phyloP scores from a whole-genome alignment of 2,329 filamentous ascomycete genomes.

The Didymella lethalis region DNA sequence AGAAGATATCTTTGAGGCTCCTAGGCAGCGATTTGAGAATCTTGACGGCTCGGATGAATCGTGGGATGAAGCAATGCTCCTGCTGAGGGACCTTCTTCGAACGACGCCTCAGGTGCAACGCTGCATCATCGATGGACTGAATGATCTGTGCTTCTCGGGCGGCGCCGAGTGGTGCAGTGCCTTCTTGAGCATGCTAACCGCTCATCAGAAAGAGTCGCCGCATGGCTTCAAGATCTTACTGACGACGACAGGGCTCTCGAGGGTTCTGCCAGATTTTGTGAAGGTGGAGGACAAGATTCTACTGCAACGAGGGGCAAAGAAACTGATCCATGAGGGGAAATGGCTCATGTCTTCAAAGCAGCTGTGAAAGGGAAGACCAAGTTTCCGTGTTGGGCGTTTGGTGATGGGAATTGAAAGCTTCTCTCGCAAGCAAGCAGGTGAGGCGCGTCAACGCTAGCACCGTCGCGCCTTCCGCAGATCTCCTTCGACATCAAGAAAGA shows the following conservation, averaged over 20 bases:
- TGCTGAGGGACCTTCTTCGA: conserved; percentile 6
- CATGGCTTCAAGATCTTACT: not conserved
- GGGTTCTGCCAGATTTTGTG: not conserved
- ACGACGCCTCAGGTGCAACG: not conserved
- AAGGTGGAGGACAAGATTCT: not conserved
- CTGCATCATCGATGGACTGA: conserved; percentile 3
- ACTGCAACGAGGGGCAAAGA: not conserved
- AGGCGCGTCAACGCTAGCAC: not conserved
- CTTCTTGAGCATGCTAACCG: not conserved
- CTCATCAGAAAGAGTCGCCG: not conserved
- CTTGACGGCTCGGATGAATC: conserved; percentile 11
- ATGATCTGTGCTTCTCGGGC: conserved; percentile 1
- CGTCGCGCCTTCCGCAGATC: not conserved
- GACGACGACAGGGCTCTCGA: not conserved
- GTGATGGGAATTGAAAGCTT: too few relatives aligned
- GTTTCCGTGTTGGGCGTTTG: too few relatives aligned
- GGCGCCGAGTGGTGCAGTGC: not conserved
- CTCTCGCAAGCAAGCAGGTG: too few relatives aligned
- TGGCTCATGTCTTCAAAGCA: too few relatives aligned
- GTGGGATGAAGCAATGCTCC: conserved; percentile 7
- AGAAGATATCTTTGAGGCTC: not conserved
- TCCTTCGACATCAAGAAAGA: not conserved
- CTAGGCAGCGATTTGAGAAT: not conserved
- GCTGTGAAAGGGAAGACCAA: too few relatives aligned
- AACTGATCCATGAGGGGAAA: not conserved